phyloP scores from a whole-genome alignment of 768 basidiomycete genomes.

The Pleurotus sapidus region DNA sequence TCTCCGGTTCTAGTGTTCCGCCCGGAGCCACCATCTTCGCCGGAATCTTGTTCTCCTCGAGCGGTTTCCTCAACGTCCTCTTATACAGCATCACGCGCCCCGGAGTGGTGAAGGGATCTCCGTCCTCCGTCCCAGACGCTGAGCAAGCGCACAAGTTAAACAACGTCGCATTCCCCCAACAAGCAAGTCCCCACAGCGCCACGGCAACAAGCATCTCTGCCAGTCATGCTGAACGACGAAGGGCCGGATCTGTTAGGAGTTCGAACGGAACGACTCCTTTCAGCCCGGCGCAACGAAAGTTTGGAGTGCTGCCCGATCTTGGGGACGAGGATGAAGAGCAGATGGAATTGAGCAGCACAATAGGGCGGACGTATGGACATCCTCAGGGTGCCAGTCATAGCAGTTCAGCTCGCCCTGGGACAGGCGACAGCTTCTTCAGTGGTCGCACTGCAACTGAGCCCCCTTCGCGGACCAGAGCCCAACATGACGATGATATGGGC shows the following conservation, averaged over 20 bases:
- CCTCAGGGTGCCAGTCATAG: not conserved
- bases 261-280: not conserved
- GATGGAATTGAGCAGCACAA: not conserved
- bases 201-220: conserved; percentile 1
- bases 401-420: not conserved
- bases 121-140: not conserved
- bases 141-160: not conserved
- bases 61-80: conserved; percentile 8
- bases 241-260: conserved; percentile 1
- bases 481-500: not conserved
- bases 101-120: not conserved
- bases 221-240: not conserved
- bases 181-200: not conserved
- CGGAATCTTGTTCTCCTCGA: conserved; percentile 7
- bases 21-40: conserved; percentile 28
- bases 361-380: not conserved
- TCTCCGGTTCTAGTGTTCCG: conserved; percentile 25
- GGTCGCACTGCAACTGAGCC: not conserved
- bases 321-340: conserved; percentile 5
- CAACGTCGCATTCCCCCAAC: not conserved
- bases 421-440: not conserved
- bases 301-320: conserved; percentile 1
- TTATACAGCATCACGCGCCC: conserved; percentile 9
- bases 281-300: not conserved
- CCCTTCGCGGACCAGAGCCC: not conserved